Evolutionary conservation across 345 rosid genomes (phyloP).

Genomic region (Moricandia arvensis): DNA sequence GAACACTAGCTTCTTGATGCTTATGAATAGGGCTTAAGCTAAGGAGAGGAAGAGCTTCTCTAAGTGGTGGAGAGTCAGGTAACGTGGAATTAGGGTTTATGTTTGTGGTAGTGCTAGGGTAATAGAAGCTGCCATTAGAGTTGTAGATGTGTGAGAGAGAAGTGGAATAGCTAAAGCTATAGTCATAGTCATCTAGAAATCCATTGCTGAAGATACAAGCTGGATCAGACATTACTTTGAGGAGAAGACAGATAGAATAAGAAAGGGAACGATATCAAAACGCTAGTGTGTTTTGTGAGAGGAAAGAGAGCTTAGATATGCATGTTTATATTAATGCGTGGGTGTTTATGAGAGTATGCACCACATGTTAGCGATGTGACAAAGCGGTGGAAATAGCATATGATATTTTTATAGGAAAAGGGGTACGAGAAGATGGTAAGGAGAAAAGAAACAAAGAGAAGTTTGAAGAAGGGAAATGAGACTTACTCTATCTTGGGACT

Average conservation of each 20-base stretch:
- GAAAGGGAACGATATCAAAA: conserved; percentile 17
- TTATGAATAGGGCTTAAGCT: conserved; percentile 64
- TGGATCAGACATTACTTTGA: conserved; percentile 63
- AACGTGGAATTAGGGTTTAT: conserved; percentile 28
- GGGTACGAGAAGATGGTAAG: conserved; percentile 31
- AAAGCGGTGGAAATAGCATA: conserved; percentile 40
- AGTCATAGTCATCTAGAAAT: conserved; percentile 44
- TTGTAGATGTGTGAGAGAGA: conserved; percentile 40
- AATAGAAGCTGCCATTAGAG: conserved; percentile 33
- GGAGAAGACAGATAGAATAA: conserved; percentile 17
- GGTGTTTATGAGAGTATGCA: conserved; percentile 12
- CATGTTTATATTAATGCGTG: conserved; percentile 18
- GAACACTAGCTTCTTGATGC: conserved; percentile 37
- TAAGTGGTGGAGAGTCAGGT: conserved; percentile 70
- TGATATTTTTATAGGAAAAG: conserved; percentile 37
- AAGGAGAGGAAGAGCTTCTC: conserved; percentile 89
- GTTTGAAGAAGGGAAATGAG: conserved; percentile 29
- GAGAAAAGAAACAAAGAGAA: conserved; percentile 29
- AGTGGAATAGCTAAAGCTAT: conserved; percentile 42
- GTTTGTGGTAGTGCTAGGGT: conserved; percentile 32
- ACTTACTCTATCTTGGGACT: conserved; percentile 55
- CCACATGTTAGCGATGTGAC: conserved; percentile 41
- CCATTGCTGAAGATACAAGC: conserved; percentile 52
- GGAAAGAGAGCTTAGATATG: conserved; percentile 31
- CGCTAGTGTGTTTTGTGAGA: conserved; percentile 26